Evolutionary conservation across 805 yeast genomes (phyloP).

Genomic region (Wickerhamomyces subpelliculosus): DNA sequence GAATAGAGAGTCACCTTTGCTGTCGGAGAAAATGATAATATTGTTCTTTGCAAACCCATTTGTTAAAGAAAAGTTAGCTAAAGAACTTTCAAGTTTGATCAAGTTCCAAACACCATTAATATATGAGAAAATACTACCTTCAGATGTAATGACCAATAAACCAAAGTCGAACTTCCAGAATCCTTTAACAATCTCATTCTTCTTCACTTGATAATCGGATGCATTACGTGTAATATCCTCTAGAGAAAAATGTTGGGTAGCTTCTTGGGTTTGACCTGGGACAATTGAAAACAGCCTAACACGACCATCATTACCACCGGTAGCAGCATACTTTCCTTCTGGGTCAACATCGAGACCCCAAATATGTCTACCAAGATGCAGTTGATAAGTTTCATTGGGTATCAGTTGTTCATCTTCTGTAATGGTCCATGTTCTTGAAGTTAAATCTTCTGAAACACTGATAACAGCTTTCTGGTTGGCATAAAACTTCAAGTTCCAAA

Average conservation of each 20-base stretch:
- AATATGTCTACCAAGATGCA: slow-evolving; percentile 78
- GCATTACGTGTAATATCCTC: slow-evolving; percentile 26
- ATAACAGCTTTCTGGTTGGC: slow-evolving; percentile 34
- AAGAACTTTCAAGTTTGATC: slow-evolving; percentile 16
- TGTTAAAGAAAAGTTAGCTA: slow-evolving; percentile 35
- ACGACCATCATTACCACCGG: slow-evolving; percentile 94
- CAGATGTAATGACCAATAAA: slow-evolving; percentile 48
- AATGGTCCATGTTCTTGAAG: slow-evolving; percentile 72
- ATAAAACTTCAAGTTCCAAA: slow-evolving; percentile 73
- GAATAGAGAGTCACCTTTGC: slow-evolving; percentile 36
- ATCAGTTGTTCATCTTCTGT: slow-evolving; percentile 16
- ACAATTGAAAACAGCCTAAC: slow-evolving; percentile 54
- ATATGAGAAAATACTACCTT: slow-evolving; percentile 41
- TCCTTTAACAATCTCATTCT: slow-evolving; percentile 56
- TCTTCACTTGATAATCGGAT: slow-evolving; percentile 21
- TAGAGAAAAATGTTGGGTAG: slow-evolving; percentile 22
- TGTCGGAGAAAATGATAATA: slow-evolving; percentile 27
- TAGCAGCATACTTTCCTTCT: slow-evolving; percentile 45
- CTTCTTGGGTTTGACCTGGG: slow-evolving; percentile 25
- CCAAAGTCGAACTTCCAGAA: slow-evolving; percentile 42
- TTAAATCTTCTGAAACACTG: slow-evolving; percentile 82
- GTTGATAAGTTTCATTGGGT: slow-evolving; percentile 41
- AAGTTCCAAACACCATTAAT: slow-evolving; percentile 22
- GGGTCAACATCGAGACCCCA: slow-evolving; percentile 71
- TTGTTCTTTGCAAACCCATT: slow-evolving; percentile 32